Percentiles rank a stretch among this genome's conserved stretches.
Conservation (phyloP, 73 alveolate species). For the Tetrahymena malaccensis region DNA sequence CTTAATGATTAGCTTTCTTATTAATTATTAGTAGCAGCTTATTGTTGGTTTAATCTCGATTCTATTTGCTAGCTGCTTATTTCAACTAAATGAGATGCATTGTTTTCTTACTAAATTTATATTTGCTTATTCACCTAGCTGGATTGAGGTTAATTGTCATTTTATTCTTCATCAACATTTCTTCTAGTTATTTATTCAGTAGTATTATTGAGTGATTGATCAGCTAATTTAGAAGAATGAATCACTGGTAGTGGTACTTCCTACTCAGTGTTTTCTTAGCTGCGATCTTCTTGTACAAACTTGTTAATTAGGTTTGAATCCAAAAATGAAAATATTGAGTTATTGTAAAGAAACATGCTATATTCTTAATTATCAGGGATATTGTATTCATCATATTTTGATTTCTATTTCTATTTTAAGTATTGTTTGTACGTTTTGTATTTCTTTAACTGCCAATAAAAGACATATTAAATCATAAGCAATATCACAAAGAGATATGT, state of each 20-base stretch:
- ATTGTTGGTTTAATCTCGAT: not conserved
- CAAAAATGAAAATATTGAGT: not conserved
- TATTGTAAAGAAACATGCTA: not conserved
- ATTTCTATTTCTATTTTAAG: not conserved
- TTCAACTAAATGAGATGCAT: not conserved
- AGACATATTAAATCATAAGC: not conserved
- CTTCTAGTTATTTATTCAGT: not conserved
- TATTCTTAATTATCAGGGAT: not conserved
- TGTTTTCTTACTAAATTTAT: not conserved
- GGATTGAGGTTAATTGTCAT: not conserved
- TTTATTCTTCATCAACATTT: not conserved
- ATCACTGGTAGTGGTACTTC: not conserved
- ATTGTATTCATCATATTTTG: not conserved
- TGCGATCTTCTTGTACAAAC: not conserved
- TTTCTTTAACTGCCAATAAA: not conserved
- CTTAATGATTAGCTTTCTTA: not conserved
- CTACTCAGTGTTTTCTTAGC: not conserved
- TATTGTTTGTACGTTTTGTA: not conserved
- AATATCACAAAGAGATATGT: not conserved
- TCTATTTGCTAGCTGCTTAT: not conserved
- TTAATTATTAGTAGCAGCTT: not conserved
- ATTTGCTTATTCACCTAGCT: not conserved
- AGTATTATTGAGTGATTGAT: not conserved
- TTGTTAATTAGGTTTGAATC: not conserved
- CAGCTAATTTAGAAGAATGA: not conserved